Percentiles rank a stretch among this genome's conserved stretches.
These are phyloP conservation scores for Xylaria flabelliformis DNA, from an alignment of 495 filamentous ascomycete genomes.

Conservation along the genomic window DNA sequence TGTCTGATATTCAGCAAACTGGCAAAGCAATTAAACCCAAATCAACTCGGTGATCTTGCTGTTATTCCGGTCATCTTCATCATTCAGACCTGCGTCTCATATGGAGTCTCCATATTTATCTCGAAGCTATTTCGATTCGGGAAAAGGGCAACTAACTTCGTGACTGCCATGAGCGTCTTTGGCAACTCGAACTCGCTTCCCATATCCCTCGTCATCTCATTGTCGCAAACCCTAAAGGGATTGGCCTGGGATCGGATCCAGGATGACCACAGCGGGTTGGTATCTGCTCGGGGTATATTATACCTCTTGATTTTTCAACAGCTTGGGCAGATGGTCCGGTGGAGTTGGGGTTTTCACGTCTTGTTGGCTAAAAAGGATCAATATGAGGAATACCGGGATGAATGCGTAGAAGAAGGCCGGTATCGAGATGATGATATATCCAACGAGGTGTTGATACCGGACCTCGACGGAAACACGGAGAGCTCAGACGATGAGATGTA, in stretches of 20 bases:
- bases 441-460: slow-evolving; percentile 40
- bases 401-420: slow-evolving; percentile 68
- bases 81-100: slow-evolving; percentile 84
- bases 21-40: slow-evolving; percentile 90
- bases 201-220: slow-evolving; percentile 91
- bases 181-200: slow-evolving; percentile 98
- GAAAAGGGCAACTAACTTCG: slow-evolving; percentile 87
- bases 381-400: slow-evolving; percentile 64
- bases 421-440: slow-evolving; percentile 62
- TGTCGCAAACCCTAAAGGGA: slow-evolving; percentile 88
- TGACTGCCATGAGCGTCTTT: slow-evolving; percentile 97
- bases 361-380: slow-evolving; percentile 81
- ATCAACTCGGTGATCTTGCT: slow-evolving; percentile 86
- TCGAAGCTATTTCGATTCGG: slow-evolving; percentile 78
- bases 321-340: slow-evolving; percentile 90
- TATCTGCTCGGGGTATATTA: slow-evolving; percentile 89
- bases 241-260: slow-evolving; percentile 92
- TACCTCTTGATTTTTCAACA: slow-evolving; percentile 98
- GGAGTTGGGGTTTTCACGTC: slow-evolving; percentile 98
- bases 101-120: slow-evolving; percentile 70
- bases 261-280: slow-evolving; percentile 93
- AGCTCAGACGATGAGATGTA: slow-evolving; percentile 49
- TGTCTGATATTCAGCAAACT: slow-evolving; percentile 98
- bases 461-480: slow-evolving; percentile 36
- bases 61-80: slow-evolving; percentile 94